Conservation (phyloP, 2,329 filamentous ascomycete species). For the Ceratocystis huliohia region DNA sequence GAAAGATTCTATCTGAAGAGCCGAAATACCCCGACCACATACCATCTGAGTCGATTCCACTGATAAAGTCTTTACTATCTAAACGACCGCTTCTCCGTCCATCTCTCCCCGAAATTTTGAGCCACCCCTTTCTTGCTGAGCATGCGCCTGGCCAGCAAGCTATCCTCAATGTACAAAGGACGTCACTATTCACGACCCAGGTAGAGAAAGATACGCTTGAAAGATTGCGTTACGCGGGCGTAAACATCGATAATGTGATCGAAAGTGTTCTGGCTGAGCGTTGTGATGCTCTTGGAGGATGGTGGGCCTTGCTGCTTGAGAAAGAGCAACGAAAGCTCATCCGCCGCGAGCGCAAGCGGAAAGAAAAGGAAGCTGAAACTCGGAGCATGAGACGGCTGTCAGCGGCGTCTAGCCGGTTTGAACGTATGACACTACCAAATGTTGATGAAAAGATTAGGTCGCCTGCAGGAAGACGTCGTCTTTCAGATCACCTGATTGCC, state of each 20-base stretch:
- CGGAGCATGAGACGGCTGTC: conserved; percentile 72
- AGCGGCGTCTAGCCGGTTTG: conserved; percentile 75
- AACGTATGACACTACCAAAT: conserved; percentile 64
- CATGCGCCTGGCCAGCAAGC: conserved; percentile 78
- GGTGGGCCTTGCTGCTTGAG: conserved; percentile 90
- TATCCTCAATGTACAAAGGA: conserved; percentile 70
- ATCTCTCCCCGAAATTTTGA: conserved; percentile 68
- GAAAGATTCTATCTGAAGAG: conserved; percentile 72
- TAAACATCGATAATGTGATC: conserved; percentile 87
- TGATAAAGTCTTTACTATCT: conserved; percentile 71
- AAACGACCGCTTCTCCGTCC: conserved; percentile 80
- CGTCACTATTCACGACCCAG: conserved; percentile 69
- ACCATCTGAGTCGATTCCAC: conserved; percentile 59
- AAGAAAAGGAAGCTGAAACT: conserved; percentile 69
- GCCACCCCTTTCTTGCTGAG: conserved; percentile 76
- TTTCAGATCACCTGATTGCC: conserved; percentile 31
- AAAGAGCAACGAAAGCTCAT: conserved; percentile 84
- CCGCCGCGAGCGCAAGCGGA: conserved; percentile 68
- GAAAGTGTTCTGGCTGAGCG: conserved; percentile 84
- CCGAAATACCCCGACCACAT: conserved; percentile 74
- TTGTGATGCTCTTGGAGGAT: conserved; percentile 82
- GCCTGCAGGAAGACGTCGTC: conserved; percentile 25
- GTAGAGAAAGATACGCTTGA: conserved; percentile 85
- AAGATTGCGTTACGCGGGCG: conserved; percentile 83
- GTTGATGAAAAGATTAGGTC: conserved; percentile 56